These are phyloP conservation scores for Exophiala alcalophila DNA, from an alignment of 2,329 filamentous ascomycete genomes.

Conservation along the genomic window DNA sequence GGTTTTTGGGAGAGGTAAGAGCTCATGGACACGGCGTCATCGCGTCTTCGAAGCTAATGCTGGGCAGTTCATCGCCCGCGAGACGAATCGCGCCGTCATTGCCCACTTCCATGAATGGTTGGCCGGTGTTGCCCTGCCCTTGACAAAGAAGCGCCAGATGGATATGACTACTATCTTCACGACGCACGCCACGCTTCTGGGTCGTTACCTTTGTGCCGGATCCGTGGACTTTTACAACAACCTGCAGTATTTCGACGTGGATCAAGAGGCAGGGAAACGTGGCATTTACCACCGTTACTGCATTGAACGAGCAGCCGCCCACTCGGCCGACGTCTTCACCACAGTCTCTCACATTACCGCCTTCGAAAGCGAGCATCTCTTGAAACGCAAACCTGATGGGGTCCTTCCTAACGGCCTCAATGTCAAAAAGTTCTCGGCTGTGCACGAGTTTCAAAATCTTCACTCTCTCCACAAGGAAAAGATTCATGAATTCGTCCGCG, in stretches of 20 bases:
- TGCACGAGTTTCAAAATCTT: slow-evolving; percentile 98
- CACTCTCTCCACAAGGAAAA: slow-evolving; percentile 96
- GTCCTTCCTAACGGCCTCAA: slow-evolving; percentile 96
- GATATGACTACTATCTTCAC: slow-evolving; percentile 98
- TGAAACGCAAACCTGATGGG: slow-evolving; percentile 96
- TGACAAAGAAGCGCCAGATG: slow-evolving; percentile 90
- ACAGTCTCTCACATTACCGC: slow-evolving; percentile 98
- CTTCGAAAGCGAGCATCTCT: slow-evolving; percentile 93
- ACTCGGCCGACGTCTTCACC: slow-evolving; percentile 93
- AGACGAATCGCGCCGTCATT: slow-evolving; percentile 87
- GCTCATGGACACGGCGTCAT: background rate
- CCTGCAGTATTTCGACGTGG: slow-evolving; percentile 92
- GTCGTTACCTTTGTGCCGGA: slow-evolving; percentile 92
- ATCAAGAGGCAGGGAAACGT: slow-evolving; percentile 93
- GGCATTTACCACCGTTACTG: slow-evolving; percentile 99
- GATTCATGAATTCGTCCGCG: slow-evolving; percentile 96
- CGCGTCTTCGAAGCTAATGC: slow-evolving; percentile 16
- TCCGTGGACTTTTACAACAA: slow-evolving; percentile 99
- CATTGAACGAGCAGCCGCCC: slow-evolving; percentile 89
- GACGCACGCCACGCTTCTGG: slow-evolving; percentile 91
- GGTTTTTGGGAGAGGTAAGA: slow-evolving; percentile 93
- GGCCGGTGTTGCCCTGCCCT: slow-evolving; percentile 84
- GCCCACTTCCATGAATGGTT: slow-evolving; percentile 99
- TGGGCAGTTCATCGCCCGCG: slow-evolving; percentile 81
- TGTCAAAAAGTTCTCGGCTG: slow-evolving; percentile 96